Percentiles rank a stretch among this genome's conserved stretches.
phyloP scores from a whole-genome alignment of 2,329 filamentous ascomycete genomes.

The Alternaria atra region DNA sequence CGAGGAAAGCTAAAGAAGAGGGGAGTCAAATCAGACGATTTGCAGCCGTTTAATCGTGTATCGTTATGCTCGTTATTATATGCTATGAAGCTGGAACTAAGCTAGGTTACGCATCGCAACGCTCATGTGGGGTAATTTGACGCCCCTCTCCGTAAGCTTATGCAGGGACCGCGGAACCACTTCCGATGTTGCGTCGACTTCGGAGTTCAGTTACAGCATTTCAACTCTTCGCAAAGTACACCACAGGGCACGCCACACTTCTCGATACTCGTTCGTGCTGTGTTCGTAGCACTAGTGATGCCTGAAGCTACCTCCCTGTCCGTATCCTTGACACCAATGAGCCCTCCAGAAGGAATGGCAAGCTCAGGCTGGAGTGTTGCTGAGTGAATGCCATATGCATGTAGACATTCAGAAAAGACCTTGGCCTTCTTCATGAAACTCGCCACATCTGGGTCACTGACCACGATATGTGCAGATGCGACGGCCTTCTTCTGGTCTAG shows the following conservation, averaged over 20 bases:
- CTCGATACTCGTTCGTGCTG: constrained; percentile 39
- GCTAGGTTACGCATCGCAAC: background rate
- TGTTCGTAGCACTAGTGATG: constrained; percentile 22
- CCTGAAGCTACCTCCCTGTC: constrained; percentile 5
- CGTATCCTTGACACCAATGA: background rate
- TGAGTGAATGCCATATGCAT: constrained; percentile 77
- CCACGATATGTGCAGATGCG: constrained; percentile 73
- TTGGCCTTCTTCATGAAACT: constrained; percentile 69
- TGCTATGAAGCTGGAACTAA: background rate
- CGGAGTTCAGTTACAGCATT: constrained; percentile 51
- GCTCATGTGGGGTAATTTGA: constrained; percentile 12
- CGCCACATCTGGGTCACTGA: constrained; percentile 65
- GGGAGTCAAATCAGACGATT: background rate
- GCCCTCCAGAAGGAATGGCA: background rate
- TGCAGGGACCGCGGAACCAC: constrained; percentile 9
- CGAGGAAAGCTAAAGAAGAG: background rate
- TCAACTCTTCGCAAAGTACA: constrained; percentile 60
- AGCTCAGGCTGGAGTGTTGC: constrained; percentile 75
- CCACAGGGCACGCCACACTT: constrained; percentile 64
- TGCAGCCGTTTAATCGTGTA: background rate
- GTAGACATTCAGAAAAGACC: constrained; percentile 73
- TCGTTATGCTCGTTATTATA: background rate
- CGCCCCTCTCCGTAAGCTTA: constrained; percentile 15
- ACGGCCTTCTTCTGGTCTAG: constrained; percentile 75
- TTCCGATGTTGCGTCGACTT: background rate